Conservation (phyloP, 2,329 filamentous ascomycete genomes). For the Claviceps sp. region DNA sequence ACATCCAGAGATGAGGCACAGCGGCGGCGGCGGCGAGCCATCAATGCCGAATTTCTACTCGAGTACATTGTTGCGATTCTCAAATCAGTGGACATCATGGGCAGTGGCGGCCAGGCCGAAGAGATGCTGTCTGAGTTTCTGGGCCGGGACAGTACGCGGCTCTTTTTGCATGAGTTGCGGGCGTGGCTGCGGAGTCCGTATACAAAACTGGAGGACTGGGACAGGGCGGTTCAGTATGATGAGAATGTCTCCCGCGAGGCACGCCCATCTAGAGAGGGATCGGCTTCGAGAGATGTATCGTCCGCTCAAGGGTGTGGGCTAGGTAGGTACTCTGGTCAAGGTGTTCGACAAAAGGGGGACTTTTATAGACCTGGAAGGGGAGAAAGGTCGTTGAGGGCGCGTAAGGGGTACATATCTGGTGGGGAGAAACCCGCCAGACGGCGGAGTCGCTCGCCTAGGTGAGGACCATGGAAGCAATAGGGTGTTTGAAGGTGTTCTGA, state of each 20-base stretch:
- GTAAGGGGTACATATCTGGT: background rate
- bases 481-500: background rate
- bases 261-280: background rate
- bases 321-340: background rate
- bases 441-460: background rate
- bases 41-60: constrained; percentile 68
- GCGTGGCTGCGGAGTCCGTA: constrained; percentile 76
- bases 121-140: constrained; percentile 68
- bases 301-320: background rate
- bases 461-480: background rate
- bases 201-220: constrained; percentile 61
- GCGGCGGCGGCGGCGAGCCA: constrained; percentile 1
- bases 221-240: constrained; percentile 61
- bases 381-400: background rate
- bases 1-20: constrained; percentile 28
- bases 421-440: background rate
- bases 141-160: constrained; percentile 54
- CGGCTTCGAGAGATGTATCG: background rate
- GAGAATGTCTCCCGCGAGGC: constrained; percentile 4
- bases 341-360: constrained; percentile 10
- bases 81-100: constrained; percentile 70
- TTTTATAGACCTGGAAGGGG: constrained; percentile 14
- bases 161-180: constrained; percentile 77
- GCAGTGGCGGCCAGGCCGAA: constrained; percentile 64
- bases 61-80: constrained; percentile 78